Evolutionary conservation across 2,329 filamentous ascomycete genomes (phyloP).

Genomic region (Dactylellina cionopaga): DNA sequence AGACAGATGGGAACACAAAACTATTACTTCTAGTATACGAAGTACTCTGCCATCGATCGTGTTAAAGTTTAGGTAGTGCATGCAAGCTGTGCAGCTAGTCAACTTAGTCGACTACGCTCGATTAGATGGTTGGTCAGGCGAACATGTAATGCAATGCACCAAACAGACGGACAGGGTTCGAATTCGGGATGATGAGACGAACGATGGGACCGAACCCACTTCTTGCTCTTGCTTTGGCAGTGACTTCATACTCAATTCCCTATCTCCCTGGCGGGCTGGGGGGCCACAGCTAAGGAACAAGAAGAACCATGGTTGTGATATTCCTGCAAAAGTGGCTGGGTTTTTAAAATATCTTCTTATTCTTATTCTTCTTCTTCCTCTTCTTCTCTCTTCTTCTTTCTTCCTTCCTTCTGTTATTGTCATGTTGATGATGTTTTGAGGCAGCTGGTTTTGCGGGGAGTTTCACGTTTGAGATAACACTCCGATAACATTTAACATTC

Average conservation of each 20-base stretch:
- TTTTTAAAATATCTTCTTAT: neutral
- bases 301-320: too few species aligned
- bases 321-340: too few species aligned
- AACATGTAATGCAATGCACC: constrained; percentile 1
- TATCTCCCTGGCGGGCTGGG: too few species aligned
- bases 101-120: neutral
- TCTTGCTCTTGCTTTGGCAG: too few species aligned
- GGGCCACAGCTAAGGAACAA: too few species aligned
- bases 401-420: neutral
- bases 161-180: too few species aligned
- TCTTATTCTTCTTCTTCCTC: neutral
- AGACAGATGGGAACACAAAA: neutral
- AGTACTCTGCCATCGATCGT: too few species aligned
- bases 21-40: too few species aligned
- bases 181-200: neutral
- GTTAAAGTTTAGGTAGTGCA: too few species aligned
- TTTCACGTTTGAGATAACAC: constrained; percentile 17
- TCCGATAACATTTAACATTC: constrained; percentile 13
- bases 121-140: constrained; percentile 24
- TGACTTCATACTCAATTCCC: too few species aligned
- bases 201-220: too few species aligned
- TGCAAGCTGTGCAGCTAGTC: too few species aligned
- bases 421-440: neutral
- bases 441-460: constrained; percentile 41
- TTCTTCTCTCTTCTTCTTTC: neutral